Base-by-base conservation (phyloP, 2,329 filamentous ascomycete species). In the Calonectria ilicicola region DNA sequence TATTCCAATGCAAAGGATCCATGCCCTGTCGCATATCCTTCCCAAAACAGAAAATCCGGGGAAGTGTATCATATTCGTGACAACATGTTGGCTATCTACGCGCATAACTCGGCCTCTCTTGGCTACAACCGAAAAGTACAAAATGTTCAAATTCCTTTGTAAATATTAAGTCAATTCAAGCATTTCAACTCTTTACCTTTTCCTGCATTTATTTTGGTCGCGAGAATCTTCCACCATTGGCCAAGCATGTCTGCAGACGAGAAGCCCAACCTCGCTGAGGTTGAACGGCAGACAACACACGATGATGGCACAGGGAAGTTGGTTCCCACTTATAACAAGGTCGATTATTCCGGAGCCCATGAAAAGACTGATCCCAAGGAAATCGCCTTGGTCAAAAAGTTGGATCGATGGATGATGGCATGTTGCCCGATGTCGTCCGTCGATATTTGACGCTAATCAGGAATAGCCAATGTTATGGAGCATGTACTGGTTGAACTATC, bases 401-500 rank as follows among this genome's bases (percentile, higher is more conserved):
- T 79, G 53, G 77, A 79, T 26, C 53, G 76, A 46, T 79, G 75
- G 76, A 79, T 79, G 73, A 79, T 79, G 76, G 76, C 76, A 32
- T 68, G 74, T 62, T 23, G 1, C 6, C 35, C 15, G 35, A 5
- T 27, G 21, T 14, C 6, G 19, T 15, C 3, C n/a, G 27, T 32
- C 17, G 5, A 8, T 26, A 10, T 26, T n/a, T 15, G 2, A 12
- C 44, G 17, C 68, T 75, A 9, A 78, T 38, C 35, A 3, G n/a
- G 1, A 8, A 8, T 17, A 82, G 77, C 82, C 82, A 0, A 84
- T 83, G 76, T 78, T 84, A 5, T 84, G 82, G 81, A 76, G 77
- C 70, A 81, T 85, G 80, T 87, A 87, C 74, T 87, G 84, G 78
- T 80, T 87, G 51, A 87, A 85, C 70, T 86, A 86, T 65, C 80